These are phyloP conservation scores for Kalaharituber pfeilii DNA, from an alignment of 2,329 filamentous ascomycete genomes.

Conservation along the genomic window DNA sequence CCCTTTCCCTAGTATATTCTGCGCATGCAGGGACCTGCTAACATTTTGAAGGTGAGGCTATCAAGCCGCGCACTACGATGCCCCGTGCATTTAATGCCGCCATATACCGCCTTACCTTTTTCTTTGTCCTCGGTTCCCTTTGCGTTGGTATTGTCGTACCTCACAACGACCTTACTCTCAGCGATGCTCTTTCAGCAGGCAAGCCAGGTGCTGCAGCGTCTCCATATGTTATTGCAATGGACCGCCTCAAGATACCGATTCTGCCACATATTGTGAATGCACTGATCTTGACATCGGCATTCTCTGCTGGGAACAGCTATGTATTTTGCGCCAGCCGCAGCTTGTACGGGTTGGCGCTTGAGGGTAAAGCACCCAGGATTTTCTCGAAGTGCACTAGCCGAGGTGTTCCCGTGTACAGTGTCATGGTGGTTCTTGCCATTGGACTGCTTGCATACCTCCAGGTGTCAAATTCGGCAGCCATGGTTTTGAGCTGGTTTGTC, in stretches of 20 bases:
- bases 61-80: constrained; percentile 51
- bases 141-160: constrained; percentile 55
- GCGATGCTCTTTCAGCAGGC: constrained; percentile 40
- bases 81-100: constrained; percentile 61
- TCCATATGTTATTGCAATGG: constrained; percentile 51
- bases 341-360: constrained; percentile 48
- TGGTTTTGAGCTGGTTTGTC: constrained; percentile 57
- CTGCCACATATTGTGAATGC: constrained; percentile 58
- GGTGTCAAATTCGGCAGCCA: constrained; percentile 45
- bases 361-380: constrained; percentile 36
- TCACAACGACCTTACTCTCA: constrained; percentile 46
- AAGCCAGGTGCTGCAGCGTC: constrained; percentile 43
- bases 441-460: constrained; percentile 57
- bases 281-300: constrained; percentile 49
- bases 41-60: constrained; percentile 46
- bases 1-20: background rate
- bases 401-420: constrained; percentile 60
- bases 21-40: constrained; percentile 35
- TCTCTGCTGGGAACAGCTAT: constrained; percentile 51
- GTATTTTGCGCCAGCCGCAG: constrained; percentile 52
- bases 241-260: constrained; percentile 42
- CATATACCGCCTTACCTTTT: constrained; percentile 57
- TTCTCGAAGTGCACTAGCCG: constrained; percentile 43
- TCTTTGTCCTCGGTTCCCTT: constrained; percentile 59
- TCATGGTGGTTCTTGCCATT: constrained; percentile 46